Conservation (phyloP, 495 filamentous ascomycete genomes). For the Xylaria nigripes region DNA sequence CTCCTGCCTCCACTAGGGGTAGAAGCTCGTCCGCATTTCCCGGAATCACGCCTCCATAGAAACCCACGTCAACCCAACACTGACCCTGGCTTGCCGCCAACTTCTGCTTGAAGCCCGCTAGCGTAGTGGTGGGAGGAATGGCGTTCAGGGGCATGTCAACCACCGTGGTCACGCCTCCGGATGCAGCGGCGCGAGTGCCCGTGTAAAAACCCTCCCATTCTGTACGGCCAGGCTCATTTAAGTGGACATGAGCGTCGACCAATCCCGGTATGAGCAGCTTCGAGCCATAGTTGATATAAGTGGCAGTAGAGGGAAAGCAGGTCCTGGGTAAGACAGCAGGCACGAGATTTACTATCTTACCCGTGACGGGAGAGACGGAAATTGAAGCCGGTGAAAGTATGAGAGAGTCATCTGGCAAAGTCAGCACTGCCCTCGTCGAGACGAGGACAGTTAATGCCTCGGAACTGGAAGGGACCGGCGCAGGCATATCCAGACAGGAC, state of each 20-base stretch:
- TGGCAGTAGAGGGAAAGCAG: constrained; percentile 61
- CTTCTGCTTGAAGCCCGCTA: constrained; percentile 75
- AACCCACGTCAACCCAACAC: constrained; percentile 98
- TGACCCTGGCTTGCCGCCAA: constrained; percentile 74
- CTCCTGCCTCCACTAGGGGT: constrained; percentile 72
- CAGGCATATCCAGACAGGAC: neutral
- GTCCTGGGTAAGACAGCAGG: constrained; percentile 60
- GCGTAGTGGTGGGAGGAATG: constrained; percentile 90
- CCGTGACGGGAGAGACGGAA: constrained; percentile 65
- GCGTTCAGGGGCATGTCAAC: constrained; percentile 98
- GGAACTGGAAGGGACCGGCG: constrained; percentile 5
- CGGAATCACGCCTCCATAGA: constrained; percentile 93
- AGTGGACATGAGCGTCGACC: constrained; percentile 94
- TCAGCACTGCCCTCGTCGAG: constrained; percentile 76
- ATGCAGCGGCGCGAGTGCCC: constrained; percentile 86
- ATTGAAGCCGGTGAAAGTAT: constrained; percentile 59
- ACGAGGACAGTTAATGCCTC: constrained; percentile 54
- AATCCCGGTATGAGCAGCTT: constrained; percentile 81
- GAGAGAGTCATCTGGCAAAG: constrained; percentile 49
- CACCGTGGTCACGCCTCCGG: constrained; percentile 95
- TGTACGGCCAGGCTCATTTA: constrained; percentile 94
- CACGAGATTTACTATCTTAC: constrained; percentile 76
- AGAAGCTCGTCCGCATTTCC: constrained; percentile 78
- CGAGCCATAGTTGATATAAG: constrained; percentile 81
- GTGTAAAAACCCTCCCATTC: constrained; percentile 99